Evolutionary conservation across 163 green algal genomes (phyloP).

Genomic region (Chlamydomonas reinhardtii): DNA sequence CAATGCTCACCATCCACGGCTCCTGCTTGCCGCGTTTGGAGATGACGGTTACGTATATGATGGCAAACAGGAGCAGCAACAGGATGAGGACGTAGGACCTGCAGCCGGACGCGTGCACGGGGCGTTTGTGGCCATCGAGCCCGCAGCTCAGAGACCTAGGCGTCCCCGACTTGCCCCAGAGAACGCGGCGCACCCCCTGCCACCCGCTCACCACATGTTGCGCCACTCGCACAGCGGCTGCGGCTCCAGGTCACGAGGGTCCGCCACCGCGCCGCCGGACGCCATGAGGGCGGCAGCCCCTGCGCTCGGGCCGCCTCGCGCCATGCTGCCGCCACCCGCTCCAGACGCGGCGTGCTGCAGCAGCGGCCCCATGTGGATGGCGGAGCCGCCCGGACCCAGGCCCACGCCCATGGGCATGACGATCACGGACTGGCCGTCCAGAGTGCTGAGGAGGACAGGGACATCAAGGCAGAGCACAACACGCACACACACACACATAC

Average conservation of each 20-base stretch:
- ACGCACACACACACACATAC: no score
- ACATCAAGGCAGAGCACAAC: no score
- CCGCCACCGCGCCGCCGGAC: not conserved
- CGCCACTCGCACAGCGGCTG: slow-evolving; percentile 42
- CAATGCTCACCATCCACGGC: slow-evolving; percentile 27
- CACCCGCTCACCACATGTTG: slow-evolving; percentile 36
- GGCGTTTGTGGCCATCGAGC: no score
- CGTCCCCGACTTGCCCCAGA: no score
- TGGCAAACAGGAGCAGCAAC: slow-evolving; percentile 41
- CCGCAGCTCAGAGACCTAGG: no score
- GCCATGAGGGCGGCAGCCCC: not conserved
- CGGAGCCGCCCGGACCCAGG: slow-evolving; percentile 4
- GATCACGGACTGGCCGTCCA: slow-evolving; percentile 41
- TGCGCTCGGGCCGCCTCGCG: not conserved
- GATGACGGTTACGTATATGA: slow-evolving; percentile 49
- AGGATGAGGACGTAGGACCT: slow-evolving; percentile 48
- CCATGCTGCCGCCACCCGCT: not conserved
- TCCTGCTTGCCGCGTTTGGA: slow-evolving; percentile 19
- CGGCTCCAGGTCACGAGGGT: slow-evolving; percentile 13
- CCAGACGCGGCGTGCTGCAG: slow-evolving; percentile 12
- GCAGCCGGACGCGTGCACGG: not conserved
- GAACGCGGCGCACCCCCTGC: not conserved
- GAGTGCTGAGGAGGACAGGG: slow-evolving; percentile 4
- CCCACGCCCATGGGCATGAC: slow-evolving; percentile 40
- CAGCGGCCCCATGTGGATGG: slow-evolving; percentile 11